These are phyloP conservation scores for Lipomyces chichibuensis DNA, from an alignment of 805 yeast genomes.

Conservation along the genomic window DNA sequence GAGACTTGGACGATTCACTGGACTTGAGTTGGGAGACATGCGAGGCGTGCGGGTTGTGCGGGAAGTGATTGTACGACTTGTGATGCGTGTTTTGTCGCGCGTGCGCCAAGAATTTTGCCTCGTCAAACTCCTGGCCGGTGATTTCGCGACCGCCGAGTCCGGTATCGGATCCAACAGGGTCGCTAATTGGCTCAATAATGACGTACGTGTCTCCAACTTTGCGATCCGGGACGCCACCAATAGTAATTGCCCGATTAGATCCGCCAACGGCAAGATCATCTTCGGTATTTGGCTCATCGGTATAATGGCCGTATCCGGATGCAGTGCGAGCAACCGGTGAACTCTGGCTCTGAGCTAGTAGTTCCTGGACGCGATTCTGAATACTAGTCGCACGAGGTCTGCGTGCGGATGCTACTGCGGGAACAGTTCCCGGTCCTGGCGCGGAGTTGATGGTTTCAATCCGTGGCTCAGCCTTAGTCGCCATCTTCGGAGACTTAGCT, in stretches of 20 bases:
- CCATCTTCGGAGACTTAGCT: neutral
- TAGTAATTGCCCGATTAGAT: constrained; percentile 13
- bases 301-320: constrained; percentile 70
- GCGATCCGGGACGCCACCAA: constrained; percentile 12
- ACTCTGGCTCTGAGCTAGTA: constrained; percentile 28
- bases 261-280: neutral
- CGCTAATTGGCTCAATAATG: constrained; percentile 11
- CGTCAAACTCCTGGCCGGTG: constrained; percentile 10
- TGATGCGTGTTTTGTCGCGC: constrained; percentile 11
- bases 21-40: neutral
- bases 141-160: neutral
- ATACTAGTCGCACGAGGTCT: constrained; percentile 29
- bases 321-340: constrained; percentile 60
- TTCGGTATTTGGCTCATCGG: constrained; percentile 43
- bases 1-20: neutral
- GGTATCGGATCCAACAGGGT: constrained; percentile 3
- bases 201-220: constrained; percentile 1
- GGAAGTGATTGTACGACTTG: neutral
- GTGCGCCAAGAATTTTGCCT: constrained; percentile 17
- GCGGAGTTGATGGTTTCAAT: neutral
- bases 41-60: neutral
- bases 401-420: neutral
- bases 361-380: constrained; percentile 37
- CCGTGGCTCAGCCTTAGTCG: neutral
- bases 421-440: neutral